Conservation (phyloP, 139 green algal genomes). For the Micromonas pusilla region DNA sequence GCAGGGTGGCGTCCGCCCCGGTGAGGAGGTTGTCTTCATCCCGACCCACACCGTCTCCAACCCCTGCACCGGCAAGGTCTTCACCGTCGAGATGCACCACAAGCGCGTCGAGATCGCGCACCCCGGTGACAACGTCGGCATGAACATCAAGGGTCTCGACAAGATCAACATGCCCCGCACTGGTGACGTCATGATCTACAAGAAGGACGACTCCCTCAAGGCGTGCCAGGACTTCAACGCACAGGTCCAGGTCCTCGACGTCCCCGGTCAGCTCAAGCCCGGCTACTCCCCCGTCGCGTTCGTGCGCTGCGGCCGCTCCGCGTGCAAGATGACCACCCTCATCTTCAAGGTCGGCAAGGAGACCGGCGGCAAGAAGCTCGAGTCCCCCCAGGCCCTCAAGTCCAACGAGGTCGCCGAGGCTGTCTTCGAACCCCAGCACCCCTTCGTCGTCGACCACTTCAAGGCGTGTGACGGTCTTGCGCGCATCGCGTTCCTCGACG, state of each 20-base stretch:
- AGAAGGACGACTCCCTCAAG: conserved; percentile 75
- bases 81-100: conserved; percentile 99
- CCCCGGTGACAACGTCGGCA: conserved; percentile 98
- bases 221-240: conserved; percentile 73
- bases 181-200: conserved; percentile 88
- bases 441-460: conserved; percentile 80
- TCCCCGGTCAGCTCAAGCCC: conserved; percentile 82
- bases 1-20: conserved; percentile 90
- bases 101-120: conserved; percentile 75
- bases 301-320: conserved; percentile 77
- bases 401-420: conserved; percentile 85
- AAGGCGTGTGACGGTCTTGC: conserved; percentile 88
- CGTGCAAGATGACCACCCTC: conserved; percentile 72
- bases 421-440: conserved; percentile 76
- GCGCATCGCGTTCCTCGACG: conserved; percentile 87
- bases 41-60: conserved; percentile 76
- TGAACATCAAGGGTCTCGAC: conserved; percentile 97
- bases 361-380: conserved; percentile 89
- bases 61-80: conserved; percentile 88
- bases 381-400: conserved; percentile 74
- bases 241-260: conserved; percentile 88
- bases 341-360: conserved; percentile 92
- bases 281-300: conserved; percentile 88
- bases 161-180: conserved; percentile 87
- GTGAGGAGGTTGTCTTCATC: conserved; percentile 68